Evolutionary conservation across 352 stramenopile species (phyloP), one percentile per base, ranked within the genome.

Genomic region (Phytophthora idaei): DNA sequence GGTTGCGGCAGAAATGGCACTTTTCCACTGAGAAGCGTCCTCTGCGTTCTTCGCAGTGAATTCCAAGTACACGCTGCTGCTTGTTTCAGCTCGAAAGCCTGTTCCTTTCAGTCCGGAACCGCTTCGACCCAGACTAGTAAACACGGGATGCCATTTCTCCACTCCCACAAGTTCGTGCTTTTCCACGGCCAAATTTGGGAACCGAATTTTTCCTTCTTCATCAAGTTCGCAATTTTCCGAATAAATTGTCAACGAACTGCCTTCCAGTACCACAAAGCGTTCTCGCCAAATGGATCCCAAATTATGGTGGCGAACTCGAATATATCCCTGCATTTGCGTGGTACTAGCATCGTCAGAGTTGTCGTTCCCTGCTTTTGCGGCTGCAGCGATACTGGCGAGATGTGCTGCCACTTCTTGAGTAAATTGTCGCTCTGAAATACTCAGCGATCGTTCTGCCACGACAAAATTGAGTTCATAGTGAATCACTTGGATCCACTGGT

Each of bases 391-490:
- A n/a, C 47, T 74, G 12, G 64, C 57, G 1, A 83, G 44, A 66
- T 88, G 75, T 0, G 41, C 62, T 5, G 79, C 81, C 5, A 87
- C 83, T 39, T 87, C 75, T 14, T 79, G 77, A 4, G 77, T 78
- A 48, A 91, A 87, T 56, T 77, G 69, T 21, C 73, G 73, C 3
- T 80, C 81, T 0, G 86, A 76, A 37, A 89, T 72, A 28, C 87
- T 83, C 37, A 92, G 56, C 25, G 85, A 89, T 42, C 64, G 60
- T 55, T 93, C 83, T 2, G 79, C 81, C 3, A 86, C 60, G 3
- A 75, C 70, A 54, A 90, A 90, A 17, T 89, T 77, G 0, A 90
- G 69, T 28, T 90, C 83, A 41, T 87, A 72, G 27, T 88, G 76
- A 14, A 92, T 65, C 1, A 73, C 71, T 28, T 83, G 74, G 0